Base-by-base conservation (phyloP, 129 eudicot genomes). In the Solidago caesia region DNA sequence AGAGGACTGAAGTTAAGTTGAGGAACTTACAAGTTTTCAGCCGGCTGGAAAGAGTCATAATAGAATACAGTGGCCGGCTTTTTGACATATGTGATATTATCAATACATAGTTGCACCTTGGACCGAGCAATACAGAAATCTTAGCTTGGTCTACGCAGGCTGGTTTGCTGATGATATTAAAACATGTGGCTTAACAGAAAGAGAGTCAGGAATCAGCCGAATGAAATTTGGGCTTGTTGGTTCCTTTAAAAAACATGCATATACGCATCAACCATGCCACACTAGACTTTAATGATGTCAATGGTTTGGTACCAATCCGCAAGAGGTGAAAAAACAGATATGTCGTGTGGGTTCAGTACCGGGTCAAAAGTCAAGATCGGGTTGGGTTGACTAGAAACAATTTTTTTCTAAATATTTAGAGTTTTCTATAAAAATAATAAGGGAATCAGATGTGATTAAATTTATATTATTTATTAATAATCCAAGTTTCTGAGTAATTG, bases 111-210 rank as follows among this genome's bases (percentile, higher is more conserved):
- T 5, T 64, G 70, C 16, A 43, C 5, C 70, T 64, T 64, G 49
- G 64, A 59, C 64, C 29, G 1, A 59, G 64, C 42, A 64, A 15
- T 14, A 62, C 15, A 70, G 45, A 46, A 68, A 15, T 6, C 14
- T 61, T 60, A 72, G 67, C 46, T 78, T 70, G 56, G 72, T 72
- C 72, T 71, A 78, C 71, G 78, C 74, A 64, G 61, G 82, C 82
- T 79, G 76, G 76, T 27, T 60, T 60, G 2, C 58, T 43, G 82
- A 6, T 60, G 44, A 16, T 70, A 8, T 64, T 16, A 46, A 14
- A 64, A 66, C 9, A 66, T 67, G 48, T 64, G 64, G 42, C 62
- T 62, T 27, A 10, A 58, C 27, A 26, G 21, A 16, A 62, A 62
- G 67, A 29, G 45, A 10, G 67, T 61, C 29, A 3, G 13, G 67